Evolutionary conservation across 2,329 filamentous ascomycete species (phyloP).

Genomic region (Fusarium protoensiforme): DNA sequence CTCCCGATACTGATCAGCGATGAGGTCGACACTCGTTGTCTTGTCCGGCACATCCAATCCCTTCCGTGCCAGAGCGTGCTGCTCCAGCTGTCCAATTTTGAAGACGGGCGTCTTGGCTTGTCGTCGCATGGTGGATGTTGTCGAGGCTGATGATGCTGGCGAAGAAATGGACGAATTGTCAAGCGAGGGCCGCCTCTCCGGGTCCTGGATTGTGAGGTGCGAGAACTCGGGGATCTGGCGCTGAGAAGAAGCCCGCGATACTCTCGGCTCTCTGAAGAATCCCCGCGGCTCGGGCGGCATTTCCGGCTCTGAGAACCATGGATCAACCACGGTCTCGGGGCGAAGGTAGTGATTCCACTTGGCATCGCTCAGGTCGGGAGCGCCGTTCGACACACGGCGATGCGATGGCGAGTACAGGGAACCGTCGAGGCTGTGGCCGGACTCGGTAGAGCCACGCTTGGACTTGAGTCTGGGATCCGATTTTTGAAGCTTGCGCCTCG

Average conservation of each 20-base stretch:
- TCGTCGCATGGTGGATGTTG: conserved; percentile 51
- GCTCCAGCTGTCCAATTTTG: conserved; percentile 62
- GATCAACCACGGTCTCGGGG: conserved; percentile 35
- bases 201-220: conserved; percentile 37
- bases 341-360: conserved; percentile 45
- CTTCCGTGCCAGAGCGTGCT: conserved; percentile 35
- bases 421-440: conserved; percentile 31
- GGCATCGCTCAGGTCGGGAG: conserved; percentile 43
- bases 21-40: conserved; percentile 57
- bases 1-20: conserved; percentile 63
- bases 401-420: conserved; percentile 28
- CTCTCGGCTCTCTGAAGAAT: conserved; percentile 19
- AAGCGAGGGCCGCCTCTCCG: conserved; percentile 34
- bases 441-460: conserved; percentile 43
- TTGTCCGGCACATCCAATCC: conserved; percentile 43
- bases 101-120: conserved; percentile 64
- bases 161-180: conserved; percentile 43
- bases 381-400: conserved; percentile 32
- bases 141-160: conserved; percentile 50
- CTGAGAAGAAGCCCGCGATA: conserved; percentile 27
- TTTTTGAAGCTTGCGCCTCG: conserved; percentile 46
- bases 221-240: conserved; percentile 41
- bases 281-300: conserved; percentile 27
- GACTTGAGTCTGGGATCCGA: conserved; percentile 43
- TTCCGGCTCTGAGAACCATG: conserved; percentile 29